These are phyloP conservation scores for Talaromyces borbonicus DNA, from an alignment of 495 filamentous ascomycete species.

Conservation along the genomic window DNA sequence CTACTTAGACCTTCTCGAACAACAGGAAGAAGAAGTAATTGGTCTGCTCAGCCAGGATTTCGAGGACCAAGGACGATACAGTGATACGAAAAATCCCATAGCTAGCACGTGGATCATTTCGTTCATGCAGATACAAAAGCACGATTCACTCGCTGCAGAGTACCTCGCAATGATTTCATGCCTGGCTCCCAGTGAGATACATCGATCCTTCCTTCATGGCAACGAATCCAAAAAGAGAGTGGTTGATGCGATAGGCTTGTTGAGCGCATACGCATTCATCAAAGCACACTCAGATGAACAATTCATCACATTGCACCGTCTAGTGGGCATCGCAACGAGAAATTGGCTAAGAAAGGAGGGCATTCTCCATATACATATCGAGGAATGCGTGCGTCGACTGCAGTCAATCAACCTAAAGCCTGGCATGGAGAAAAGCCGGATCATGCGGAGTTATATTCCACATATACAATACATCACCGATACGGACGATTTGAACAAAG, in stretches of 20 bases:
- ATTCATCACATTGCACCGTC: slow-evolving; percentile 18
- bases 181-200: slow-evolving; percentile 33
- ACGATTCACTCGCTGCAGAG: slow-evolving; percentile 23
- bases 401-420: no score
- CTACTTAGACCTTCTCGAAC: slow-evolving; percentile 22
- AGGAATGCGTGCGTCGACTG: no score
- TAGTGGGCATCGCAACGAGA: slow-evolving; percentile 25
- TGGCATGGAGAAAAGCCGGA: no score
- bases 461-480: no score
- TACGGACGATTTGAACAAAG: no score
- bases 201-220: slow-evolving; percentile 18
- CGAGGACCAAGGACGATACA: slow-evolving; percentile 28
- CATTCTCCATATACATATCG: no score
- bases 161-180: slow-evolving; percentile 32
- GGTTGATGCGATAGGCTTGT: not conserved
- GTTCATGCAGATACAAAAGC: slow-evolving; percentile 30
- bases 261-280: slow-evolving; percentile 20
- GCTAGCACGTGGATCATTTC: slow-evolving; percentile 39
- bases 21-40: slow-evolving; percentile 20
- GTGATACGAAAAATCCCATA: slow-evolving; percentile 26
- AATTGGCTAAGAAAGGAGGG: slow-evolving; percentile 22
- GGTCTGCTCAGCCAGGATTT: slow-evolving; percentile 30
- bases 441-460: no score
- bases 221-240: not conserved
- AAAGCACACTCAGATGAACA: slow-evolving; percentile 10